These are phyloP conservation scores for Pseudocercospora fuligena DNA, from an alignment of 2,329 filamentous ascomycete species.

Conservation along the genomic window DNA sequence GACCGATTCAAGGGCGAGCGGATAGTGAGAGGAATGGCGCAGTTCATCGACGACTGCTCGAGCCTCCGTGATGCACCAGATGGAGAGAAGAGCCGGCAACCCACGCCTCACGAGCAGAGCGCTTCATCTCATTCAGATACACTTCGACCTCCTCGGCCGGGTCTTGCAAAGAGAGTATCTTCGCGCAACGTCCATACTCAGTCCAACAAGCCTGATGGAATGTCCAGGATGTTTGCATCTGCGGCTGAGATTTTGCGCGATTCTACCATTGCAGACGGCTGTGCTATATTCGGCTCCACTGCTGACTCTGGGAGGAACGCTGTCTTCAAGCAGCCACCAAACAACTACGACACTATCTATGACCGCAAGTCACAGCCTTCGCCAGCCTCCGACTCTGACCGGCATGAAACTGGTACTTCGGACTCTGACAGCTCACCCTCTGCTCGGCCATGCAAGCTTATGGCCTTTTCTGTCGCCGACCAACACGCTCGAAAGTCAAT, in stretches of 20 bases:
- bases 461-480: conserved; percentile 33
- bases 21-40: conserved; percentile 59
- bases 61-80: conserved; percentile 12
- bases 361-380: conserved; percentile 19
- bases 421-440: conserved; percentile 32
- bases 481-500: conserved; percentile 32
- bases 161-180: conserved; percentile 23
- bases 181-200: conserved; percentile 13
- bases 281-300: conserved; percentile 36
- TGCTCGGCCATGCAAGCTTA: conserved; percentile 30
- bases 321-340: conserved; percentile 21
- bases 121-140: neutral
- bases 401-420: conserved; percentile 25
- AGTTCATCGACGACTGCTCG: conserved; percentile 44
- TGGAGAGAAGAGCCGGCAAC: neutral
- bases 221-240: conserved; percentile 31
- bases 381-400: conserved; percentile 28
- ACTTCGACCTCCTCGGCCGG: conserved; percentile 7
- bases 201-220: conserved; percentile 22
- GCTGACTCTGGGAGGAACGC: conserved; percentile 24
- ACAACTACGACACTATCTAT: conserved; percentile 13
- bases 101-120: conserved; percentile 7
- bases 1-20: conserved; percentile 59
- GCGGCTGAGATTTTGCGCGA: conserved; percentile 37
- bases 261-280: conserved; percentile 38